Evolutionary conservation across 2,329 filamentous ascomycete genomes (phyloP), one percentile per base, ranked within the genome.

Genomic region (Exophiala aquamarina): DNA sequence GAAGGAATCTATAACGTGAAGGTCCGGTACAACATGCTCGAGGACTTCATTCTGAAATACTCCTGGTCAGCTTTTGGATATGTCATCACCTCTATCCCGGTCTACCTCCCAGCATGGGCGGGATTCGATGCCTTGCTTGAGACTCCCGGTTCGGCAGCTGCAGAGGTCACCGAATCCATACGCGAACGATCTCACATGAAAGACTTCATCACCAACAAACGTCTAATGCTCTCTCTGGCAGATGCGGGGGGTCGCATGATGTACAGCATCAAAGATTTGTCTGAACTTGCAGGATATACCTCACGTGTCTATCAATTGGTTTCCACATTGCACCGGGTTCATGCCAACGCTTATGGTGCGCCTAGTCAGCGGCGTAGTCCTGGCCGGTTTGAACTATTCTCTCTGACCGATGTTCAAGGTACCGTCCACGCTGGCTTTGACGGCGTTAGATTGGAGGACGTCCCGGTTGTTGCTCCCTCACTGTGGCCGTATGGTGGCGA

Each of bases 31-130:
- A 98, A 97, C 66, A 98, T 98, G 74, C 82, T 98, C 1, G 93
- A 98, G 65, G 93, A 98, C 66, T 95, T 98, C 62, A 89, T 98
- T 39, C 74, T 98, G 50, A 98, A 98, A 67, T 98, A 98, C 66
- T 93, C 89, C 56, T 98, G 93, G 93, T 97, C 91, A 55, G 93
- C 93, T 0, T 95, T 96, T 63, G 93, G 93, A 28, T 98, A 98
- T 62, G 78, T 97, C 28, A 78, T 98, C 47, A 93, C 92, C 1
- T 94, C 92, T 3, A 75, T 98, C 9, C 93, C 93, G 0, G 86
- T 97, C 38, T 98, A 97, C 70, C 76, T 98, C 14, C 93, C 93
- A 0, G 88, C 89, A 1, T 95, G 93, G 89, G 91, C 90, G 45
- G 92, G 93, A 21, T 70, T 92, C 26, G 89, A 86, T 36, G 88